A percentile compares a stretch with the other conserved stretches of the same genome.
phyloP scores from a whole-genome alignment of 2,329 filamentous ascomycete species.

The Lachnellula arida region DNA sequence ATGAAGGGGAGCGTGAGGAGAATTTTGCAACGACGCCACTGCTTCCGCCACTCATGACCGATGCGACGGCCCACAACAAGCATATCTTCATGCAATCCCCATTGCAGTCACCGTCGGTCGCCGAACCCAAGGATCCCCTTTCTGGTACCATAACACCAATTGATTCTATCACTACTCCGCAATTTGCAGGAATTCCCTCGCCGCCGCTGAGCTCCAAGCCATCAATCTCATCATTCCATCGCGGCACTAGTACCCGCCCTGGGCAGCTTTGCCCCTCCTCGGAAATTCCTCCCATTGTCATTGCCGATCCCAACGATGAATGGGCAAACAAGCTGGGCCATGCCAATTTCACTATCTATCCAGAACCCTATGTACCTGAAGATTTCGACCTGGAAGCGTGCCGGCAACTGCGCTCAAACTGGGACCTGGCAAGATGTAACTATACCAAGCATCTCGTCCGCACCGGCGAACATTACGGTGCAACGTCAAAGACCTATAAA shows the following conservation, averaged over 20 bases:
- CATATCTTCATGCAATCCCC: constrained; percentile 66
- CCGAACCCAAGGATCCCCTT: constrained; percentile 40
- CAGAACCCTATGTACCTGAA: constrained; percentile 71
- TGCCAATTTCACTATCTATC: constrained; percentile 85
- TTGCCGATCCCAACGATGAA: constrained; percentile 67
- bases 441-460: constrained; percentile 86
- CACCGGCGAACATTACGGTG: constrained; percentile 84
- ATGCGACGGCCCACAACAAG: constrained; percentile 38
- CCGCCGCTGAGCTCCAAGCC: constrained; percentile 74
- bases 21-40: constrained; percentile 75
- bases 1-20: constrained; percentile 49
- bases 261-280: constrained; percentile 44
- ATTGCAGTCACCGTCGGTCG: constrained; percentile 79
- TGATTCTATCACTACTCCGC: constrained; percentile 38
- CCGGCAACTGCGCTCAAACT: constrained; percentile 67
- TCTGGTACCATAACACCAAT: constrained; percentile 42
- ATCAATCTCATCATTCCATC: constrained; percentile 70
- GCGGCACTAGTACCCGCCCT: constrained; percentile 37
- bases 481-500: constrained; percentile 82
- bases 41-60: constrained; percentile 72
- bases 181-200: constrained; percentile 49
- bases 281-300: constrained; percentile 60
- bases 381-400: constrained; percentile 50
- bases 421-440: constrained; percentile 78
- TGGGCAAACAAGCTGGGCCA: constrained; percentile 87